Base-by-base conservation (phyloP, 2,329 filamentous ascomycete species). In the Paraphoma sp. region DNA sequence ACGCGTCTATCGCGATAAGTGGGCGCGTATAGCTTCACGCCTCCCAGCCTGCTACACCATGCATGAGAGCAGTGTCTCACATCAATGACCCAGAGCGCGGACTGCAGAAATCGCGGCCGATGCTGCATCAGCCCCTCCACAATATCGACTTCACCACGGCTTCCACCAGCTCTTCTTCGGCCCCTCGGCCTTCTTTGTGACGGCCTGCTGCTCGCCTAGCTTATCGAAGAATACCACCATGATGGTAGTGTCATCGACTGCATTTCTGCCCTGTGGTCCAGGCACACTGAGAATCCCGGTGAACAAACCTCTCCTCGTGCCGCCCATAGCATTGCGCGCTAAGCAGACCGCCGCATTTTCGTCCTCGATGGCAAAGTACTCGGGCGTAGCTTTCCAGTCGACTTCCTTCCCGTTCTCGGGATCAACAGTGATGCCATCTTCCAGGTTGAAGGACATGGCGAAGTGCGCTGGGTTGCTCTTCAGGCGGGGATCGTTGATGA, bases 201-300 rank as follows among this genome's bases (percentile, higher is more conserved):
- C 23, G 5, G 23, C 30, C 33, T 12, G 23, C 36, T 31, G 23
- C 33, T 31, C 45, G 4, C 38, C 49, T 18, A 72, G 30, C 38
- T 60, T 79, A 2, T 78, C 80, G 64, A 87, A 87, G 75, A 86
- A 80, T 28, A 83, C 78, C 2, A 85, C 82, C 64, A 84, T 78
- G 7, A 84, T 76, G 1, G 82, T 83, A 8, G 81, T 81, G 65
- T 84, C 83, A 61, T 85, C 83, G 9, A 82, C 71, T 14, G 80
- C 74, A 57, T 74, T 68, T 45, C 82, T 60, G 8, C 69, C 71
- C 16, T 78, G 69, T 41, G 74, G 69, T 8, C 56, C 58, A 23
- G 67, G 57, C 3, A 77, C 62, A 18, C 63, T 76, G 59, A 81
- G 61, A 2, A 80, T 56, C 0, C 76, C 77, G 4, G 73, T 63